Evolutionary conservation across 108 stramenopile genomes (phyloP), one percentile per base, ranked within the genome.

Genomic region (Cyclotella kingstonii): DNA sequence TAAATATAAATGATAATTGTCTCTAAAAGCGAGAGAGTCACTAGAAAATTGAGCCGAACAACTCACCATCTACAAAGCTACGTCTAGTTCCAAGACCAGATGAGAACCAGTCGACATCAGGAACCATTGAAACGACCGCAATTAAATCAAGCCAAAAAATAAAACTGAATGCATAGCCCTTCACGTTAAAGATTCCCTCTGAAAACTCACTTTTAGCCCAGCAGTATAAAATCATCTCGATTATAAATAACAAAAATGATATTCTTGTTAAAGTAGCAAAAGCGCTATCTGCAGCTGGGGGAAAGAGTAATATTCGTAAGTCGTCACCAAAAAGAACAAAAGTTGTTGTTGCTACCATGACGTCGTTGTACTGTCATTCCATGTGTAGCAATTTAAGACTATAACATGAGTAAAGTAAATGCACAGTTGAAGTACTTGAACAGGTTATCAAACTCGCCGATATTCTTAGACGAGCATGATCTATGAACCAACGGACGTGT

Each of bases 101-200:
- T 21, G 76, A 66, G 33, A 84, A 72, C 78, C 80, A 87, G 2
- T 47, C 60, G 39, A 86, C 70, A 48, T 83, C 82, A 29, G 81
- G 73, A 6, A 89, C 54, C 64, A 90, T 77, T 14, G 85, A 83
- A 15, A 80, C 58, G 23, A 83, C 65, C 22, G 83, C 84, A 25
- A 86, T 39, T 27, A 84, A 63, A 70, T 86, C 89, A 22, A 86
- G 79, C 71, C 75, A 84, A 57, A 90, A 90, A 74, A 82, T 87
- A 70, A 86, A 86, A 48, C 74, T 75, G 31, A 66, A 67, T n/a
- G 69, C 70, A 48, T 77, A 81, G 42, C 76, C 76, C 46, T 66
- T 70, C 22, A 73, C 49, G 15, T 31, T 39, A 52, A 66, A 66
- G n/a, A 73, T 47, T 5, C 71, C 71, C 9, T 48, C 42, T 14